phyloP scores from a whole-genome alignment of 1,284 basidiomycete species.

The Paramarasmius palmivorus region DNA sequence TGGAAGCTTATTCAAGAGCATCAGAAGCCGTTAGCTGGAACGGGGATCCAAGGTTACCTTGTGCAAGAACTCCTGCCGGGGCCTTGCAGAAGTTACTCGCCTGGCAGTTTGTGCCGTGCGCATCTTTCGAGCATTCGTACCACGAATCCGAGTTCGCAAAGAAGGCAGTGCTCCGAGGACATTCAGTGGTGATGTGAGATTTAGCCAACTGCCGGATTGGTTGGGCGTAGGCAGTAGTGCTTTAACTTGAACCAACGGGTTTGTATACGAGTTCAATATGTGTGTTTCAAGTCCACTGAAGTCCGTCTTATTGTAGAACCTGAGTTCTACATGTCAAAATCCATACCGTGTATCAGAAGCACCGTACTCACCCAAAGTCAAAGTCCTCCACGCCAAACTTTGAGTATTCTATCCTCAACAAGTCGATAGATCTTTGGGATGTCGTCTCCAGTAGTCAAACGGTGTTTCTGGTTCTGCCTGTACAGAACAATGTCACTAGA shows the following conservation, averaged over 20 bases:
- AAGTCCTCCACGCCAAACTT: slow-evolving; percentile 99
- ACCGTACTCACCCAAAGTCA: slow-evolving; percentile 80
- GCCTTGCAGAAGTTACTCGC: slow-evolving; percentile 96
- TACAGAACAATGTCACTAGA: neutral
- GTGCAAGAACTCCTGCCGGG: slow-evolving; percentile 76
- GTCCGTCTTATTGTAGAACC: slow-evolving; percentile 89
- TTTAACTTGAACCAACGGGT: slow-evolving; percentile 89
- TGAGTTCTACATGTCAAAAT: slow-evolving; percentile 36
- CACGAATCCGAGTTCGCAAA: slow-evolving; percentile 96
- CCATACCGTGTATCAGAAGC: neutral
- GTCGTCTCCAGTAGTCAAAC: slow-evolving; percentile 53
- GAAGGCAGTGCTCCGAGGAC: slow-evolving; percentile 88
- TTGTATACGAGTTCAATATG: slow-evolving; percentile 97
- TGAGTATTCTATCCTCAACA: slow-evolving; percentile 97
- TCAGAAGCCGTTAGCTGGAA: neutral
- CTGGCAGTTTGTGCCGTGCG: slow-evolving; percentile 92
- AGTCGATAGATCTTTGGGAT: slow-evolving; percentile 87
- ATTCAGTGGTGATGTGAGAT: slow-evolving; percentile 88
- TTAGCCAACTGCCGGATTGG: slow-evolving; percentile 85
- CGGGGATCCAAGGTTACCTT: slow-evolving; percentile 49
- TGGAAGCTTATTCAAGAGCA: too few relatives aligned
- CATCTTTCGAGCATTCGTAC: slow-evolving; percentile 96
- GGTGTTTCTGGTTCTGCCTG: slow-evolving; percentile 53
- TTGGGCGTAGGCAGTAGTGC: slow-evolving; percentile 78
- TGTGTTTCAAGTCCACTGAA: slow-evolving; percentile 96